Percentiles rank a stretch among this genome's conserved stretches.
Conservation (phyloP, 495 filamentous ascomycete genomes). For the Penicillium egyptiacum region DNA sequence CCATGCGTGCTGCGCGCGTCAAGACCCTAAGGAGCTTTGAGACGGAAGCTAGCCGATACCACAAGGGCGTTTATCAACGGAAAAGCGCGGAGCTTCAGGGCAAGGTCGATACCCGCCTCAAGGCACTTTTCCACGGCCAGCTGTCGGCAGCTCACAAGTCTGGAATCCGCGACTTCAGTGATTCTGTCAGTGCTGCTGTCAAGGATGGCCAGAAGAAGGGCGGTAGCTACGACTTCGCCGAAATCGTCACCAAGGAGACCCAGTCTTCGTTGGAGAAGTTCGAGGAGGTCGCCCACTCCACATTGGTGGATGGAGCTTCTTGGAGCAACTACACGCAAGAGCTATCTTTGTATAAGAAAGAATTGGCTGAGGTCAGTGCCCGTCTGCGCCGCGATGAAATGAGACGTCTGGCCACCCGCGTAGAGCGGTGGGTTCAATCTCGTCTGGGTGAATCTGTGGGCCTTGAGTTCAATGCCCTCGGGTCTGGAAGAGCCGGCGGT, state of each 20-base stretch:
- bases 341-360: conserved; percentile 64
- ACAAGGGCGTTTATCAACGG: conserved; percentile 86
- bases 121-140: conserved; percentile 83
- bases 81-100: conserved; percentile 82
- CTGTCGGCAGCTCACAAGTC: conserved; percentile 83
- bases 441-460: conserved; percentile 84
- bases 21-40: conserved; percentile 83
- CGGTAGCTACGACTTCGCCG: conserved; percentile 85
- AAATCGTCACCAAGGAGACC: conserved; percentile 85
- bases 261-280: conserved; percentile 71
- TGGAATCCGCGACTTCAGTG: conserved; percentile 82
- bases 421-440: conserved; percentile 90
- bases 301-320: conserved; percentile 70
- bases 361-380: conserved; percentile 80
- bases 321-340: conserved; percentile 78
- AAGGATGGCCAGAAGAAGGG: conserved; percentile 91
- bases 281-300: conserved; percentile 69
- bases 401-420: conserved; percentile 82
- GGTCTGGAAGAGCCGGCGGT: conserved; percentile 76
- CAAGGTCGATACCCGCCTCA: conserved; percentile 83
- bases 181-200: conserved; percentile 78
- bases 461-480: conserved; percentile 91
- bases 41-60: conserved; percentile 85
- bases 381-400: conserved; percentile 90
- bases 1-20: conserved; percentile 68